Percentiles rank a stretch among this genome's conserved stretches.
These are phyloP conservation scores for Phaeophleospora eucalypticola DNA, from an alignment of 2,329 filamentous ascomycete genomes.

Conservation along the genomic window DNA sequence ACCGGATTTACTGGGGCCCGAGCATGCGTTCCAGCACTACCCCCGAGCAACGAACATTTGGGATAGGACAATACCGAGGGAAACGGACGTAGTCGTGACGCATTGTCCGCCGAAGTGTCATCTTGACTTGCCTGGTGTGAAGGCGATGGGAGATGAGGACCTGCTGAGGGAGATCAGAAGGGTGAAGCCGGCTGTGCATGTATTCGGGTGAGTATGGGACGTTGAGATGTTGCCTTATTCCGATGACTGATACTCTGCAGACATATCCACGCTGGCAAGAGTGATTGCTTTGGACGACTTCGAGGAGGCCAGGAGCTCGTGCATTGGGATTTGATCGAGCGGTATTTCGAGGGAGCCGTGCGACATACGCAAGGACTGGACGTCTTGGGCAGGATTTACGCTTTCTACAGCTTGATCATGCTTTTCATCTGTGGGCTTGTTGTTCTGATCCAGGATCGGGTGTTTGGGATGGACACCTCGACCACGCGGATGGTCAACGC, in stretches of 20 bases:
- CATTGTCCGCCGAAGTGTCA: slow-evolving; percentile 64
- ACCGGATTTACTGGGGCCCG: slow-evolving; percentile 34
- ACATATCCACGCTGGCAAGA: slow-evolving; percentile 68
- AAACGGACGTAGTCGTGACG: slow-evolving; percentile 64
- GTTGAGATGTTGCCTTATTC: not conserved
- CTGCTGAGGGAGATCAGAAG: slow-evolving; percentile 70
- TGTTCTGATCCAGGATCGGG: slow-evolving; percentile 25
- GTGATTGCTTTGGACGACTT: slow-evolving; percentile 22
- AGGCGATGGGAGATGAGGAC: slow-evolving; percentile 61
- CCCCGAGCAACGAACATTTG: slow-evolving; percentile 39
- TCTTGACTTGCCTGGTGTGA: slow-evolving; percentile 54
- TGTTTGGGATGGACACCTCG: slow-evolving; percentile 32
- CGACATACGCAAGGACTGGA: slow-evolving; percentile 33
- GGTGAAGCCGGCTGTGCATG: slow-evolving; percentile 68
- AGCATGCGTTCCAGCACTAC: slow-evolving; percentile 67
- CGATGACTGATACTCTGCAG: not conserved
- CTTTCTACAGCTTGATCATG: slow-evolving; percentile 51
- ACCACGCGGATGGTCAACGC: slow-evolving; percentile 58
- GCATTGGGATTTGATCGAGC: slow-evolving; percentile 71
- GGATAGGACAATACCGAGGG: slow-evolving; percentile 60
- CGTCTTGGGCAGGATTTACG: slow-evolving; percentile 32
- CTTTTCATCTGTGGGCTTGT: slow-evolving; percentile 50
- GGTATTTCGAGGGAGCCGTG: slow-evolving; percentile 64
- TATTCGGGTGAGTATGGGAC: slow-evolving; percentile 57
- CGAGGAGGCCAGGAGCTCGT: slow-evolving; percentile 62